A percentile compares a stretch with the other conserved stretches of the same genome.
Conservation (phyloP, 352 stramenopile species). For the Pseudoperonospora humuli region DNA sequence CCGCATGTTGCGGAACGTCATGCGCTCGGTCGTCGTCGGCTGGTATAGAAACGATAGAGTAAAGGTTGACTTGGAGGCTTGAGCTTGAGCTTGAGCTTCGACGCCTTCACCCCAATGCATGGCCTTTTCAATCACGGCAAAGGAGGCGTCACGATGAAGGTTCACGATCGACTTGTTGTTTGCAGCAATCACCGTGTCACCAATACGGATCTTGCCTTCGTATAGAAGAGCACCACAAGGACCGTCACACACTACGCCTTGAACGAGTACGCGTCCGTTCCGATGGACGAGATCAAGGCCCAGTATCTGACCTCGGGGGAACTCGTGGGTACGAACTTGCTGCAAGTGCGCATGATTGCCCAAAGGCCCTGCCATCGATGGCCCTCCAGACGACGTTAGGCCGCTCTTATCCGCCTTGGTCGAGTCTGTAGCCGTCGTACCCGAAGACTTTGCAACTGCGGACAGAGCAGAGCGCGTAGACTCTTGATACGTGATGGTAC, state of each 20-base stretch:
- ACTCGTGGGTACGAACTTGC: constrained; percentile 57
- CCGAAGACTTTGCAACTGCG: constrained; percentile 45
- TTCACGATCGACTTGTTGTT: constrained; percentile 80
- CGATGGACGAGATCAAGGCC: constrained; percentile 79
- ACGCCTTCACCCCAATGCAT: constrained; percentile 28
- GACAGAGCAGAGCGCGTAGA: constrained; percentile 69
- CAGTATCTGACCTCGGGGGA: constrained; percentile 44
- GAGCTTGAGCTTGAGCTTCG: constrained; percentile 7
- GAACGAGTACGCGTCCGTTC: constrained; percentile 64
- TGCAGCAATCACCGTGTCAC: constrained; percentile 69
- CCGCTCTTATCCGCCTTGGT: constrained; percentile 9
- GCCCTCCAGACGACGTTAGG: background rate
- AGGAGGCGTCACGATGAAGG: constrained; percentile 68
- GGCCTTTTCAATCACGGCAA: constrained; percentile 65
- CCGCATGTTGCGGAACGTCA: constrained; percentile 18
- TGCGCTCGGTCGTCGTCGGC: constrained; percentile 24
- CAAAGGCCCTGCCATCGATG: constrained; percentile 3
- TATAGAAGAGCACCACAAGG: constrained; percentile 51
- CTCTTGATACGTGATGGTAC: constrained; percentile 69
- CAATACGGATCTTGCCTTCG: constrained; percentile 63
- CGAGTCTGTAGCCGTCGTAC: constrained; percentile 4
- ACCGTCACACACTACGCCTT: constrained; percentile 62
- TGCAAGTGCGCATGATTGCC: constrained; percentile 28
- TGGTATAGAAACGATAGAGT: constrained; percentile 71
- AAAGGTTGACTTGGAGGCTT: constrained; percentile 25